Evolutionary conservation across 2,329 filamentous ascomycete genomes (phyloP).

Genomic region (Scolecobasidium constrictum): DNA sequence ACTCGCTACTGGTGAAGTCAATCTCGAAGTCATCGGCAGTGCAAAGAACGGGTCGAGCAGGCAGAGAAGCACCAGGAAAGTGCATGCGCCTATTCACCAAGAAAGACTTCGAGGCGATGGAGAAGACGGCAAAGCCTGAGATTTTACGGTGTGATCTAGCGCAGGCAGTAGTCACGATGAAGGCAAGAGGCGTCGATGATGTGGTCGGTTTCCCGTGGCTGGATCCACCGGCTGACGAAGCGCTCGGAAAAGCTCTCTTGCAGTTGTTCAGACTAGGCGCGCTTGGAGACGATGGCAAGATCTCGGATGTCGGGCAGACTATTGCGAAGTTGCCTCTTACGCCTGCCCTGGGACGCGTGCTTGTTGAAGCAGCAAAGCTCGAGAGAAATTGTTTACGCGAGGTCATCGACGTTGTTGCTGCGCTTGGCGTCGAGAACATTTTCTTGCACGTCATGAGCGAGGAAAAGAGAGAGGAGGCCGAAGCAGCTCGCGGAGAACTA

Average conservation of each 20-base stretch:
- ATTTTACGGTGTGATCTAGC: slow-evolving; percentile 84
- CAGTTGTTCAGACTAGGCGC: slow-evolving; percentile 73
- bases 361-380: slow-evolving; percentile 65
- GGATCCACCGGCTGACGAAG: slow-evolving; percentile 65
- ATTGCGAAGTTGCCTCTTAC: slow-evolving; percentile 79
- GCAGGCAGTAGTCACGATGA: slow-evolving; percentile 83
- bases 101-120: slow-evolving; percentile 56
- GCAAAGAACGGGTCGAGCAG: slow-evolving; percentile 82
- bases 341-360: slow-evolving; percentile 67
- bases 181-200: slow-evolving; percentile 76
- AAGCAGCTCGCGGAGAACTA: slow-evolving; percentile 43
- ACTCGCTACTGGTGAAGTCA: slow-evolving; percentile 79
- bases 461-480: slow-evolving; percentile 48
- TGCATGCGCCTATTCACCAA: slow-evolving; percentile 87
- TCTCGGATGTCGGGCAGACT: slow-evolving; percentile 62
- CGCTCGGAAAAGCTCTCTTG: slow-evolving; percentile 70
- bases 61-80: slow-evolving; percentile 81
- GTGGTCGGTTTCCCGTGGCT: slow-evolving; percentile 76
- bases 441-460: slow-evolving; percentile 50
- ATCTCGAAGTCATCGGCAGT: slow-evolving; percentile 91
- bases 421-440: slow-evolving; percentile 53
- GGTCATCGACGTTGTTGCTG: slow-evolving; percentile 71
- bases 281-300: slow-evolving; percentile 56
- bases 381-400: slow-evolving; percentile 66
- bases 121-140: slow-evolving; percentile 71